Evolutionary conservation across 225 moss, liverwort and hornwort genomes (phyloP).

Genomic region (Pleurozium schreberi): DNA sequence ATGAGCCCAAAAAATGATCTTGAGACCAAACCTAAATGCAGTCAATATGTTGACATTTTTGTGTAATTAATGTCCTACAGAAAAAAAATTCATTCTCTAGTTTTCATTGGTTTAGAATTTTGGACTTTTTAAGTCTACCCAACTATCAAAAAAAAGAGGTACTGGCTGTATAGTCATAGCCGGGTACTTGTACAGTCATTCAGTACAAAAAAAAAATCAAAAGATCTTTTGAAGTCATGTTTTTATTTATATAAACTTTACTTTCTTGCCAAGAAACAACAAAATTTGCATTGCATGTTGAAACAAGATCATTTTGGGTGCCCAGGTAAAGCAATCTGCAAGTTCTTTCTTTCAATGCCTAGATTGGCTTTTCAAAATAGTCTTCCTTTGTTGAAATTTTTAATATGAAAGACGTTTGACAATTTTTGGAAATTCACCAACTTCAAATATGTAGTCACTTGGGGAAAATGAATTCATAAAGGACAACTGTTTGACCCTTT

Average conservation of each 20-base stretch:
- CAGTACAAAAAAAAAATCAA: too few relatives aligned
- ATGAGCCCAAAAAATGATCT: neutral
- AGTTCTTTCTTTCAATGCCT: too few relatives aligned
- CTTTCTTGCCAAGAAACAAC: neutral
- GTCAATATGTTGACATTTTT: neutral
- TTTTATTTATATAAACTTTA: neutral
- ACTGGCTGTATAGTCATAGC: neutral
- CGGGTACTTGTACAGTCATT: neutral
- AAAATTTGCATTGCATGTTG: neutral
- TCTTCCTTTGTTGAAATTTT: too few relatives aligned
- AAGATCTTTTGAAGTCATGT: neutral
- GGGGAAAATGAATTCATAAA: neutral
- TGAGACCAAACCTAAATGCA: neutral
- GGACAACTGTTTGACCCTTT: accelerated
- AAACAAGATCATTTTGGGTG: too few relatives aligned
- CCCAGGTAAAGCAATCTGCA: accelerated
- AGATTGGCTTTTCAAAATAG: neutral
- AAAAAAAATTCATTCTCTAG: too few relatives aligned
- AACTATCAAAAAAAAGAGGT: neutral
- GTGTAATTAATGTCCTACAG: accelerated
- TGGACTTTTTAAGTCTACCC: neutral
- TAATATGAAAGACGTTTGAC: too few relatives aligned
- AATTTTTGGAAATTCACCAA: neutral
- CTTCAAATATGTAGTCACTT: neutral
- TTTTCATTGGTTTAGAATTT: neutral